phyloP scores from a whole-genome alignment of 2,329 filamentous ascomycete genomes.

The Calcarisporium arbuscula region DNA sequence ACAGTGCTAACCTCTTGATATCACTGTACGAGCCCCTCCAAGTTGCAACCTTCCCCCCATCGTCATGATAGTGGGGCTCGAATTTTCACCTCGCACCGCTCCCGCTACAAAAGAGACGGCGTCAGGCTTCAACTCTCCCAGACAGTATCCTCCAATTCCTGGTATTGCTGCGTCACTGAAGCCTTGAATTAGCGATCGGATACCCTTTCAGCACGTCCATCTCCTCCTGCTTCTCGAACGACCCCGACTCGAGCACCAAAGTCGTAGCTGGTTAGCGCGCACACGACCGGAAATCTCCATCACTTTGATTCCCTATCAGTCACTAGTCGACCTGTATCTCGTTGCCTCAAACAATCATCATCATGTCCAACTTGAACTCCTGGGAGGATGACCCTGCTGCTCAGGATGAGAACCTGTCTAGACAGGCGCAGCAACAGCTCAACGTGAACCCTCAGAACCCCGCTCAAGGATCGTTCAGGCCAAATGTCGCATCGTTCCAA shows the following conservation, averaged over 20 bases:
- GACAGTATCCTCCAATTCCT: no score
- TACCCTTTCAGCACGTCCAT: no score
- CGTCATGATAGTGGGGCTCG: conserved; percentile 33
- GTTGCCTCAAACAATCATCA: conserved; percentile 17
- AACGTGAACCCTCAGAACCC: conserved; percentile 57
- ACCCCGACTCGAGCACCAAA: no score
- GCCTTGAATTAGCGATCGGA: no score
- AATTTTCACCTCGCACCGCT: no score
- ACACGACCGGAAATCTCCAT: conserved; percentile 1
- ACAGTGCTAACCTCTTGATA: no score
- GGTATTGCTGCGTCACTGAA: no score
- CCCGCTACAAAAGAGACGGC: no score
- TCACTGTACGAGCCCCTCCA: conserved; percentile 19
- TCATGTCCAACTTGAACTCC: conserved; percentile 85
- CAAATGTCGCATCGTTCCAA: conserved; percentile 59
- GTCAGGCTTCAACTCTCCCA: no score
- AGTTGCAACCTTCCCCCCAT: conserved; percentile 14
- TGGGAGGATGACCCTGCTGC: conserved; percentile 85
- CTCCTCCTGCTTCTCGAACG: conserved; percentile 5
- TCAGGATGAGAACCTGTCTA: conserved; percentile 72
- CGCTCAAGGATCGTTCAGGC: conserved; percentile 41
- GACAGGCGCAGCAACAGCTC: conserved; percentile 69
- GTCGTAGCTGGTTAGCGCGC: no score
- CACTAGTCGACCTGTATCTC: neutral
- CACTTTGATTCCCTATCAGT: conserved; percentile 2